Base-by-base conservation (phyloP, 148 eudicot species). In the Rheum nobile region DNA sequence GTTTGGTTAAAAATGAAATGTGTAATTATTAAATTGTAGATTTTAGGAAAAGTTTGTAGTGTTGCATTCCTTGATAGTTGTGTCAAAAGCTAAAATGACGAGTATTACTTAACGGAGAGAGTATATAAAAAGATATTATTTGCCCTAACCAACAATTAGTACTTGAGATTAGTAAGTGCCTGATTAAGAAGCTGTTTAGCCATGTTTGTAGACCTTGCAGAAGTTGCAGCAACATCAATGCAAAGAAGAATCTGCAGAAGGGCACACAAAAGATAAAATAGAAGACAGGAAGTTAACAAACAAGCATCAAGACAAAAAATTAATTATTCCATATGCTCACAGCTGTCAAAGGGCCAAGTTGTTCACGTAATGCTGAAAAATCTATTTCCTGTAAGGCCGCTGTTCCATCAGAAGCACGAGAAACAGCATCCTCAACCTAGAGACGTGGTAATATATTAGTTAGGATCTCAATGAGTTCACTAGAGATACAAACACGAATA, bases 381-480 rank as follows among this genome's bases (percentile, higher is more conserved):
- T 95, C 94, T 38, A 95, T 83, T 71, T 91, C 99, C 80, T 95
- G 96, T 77, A 82, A 81, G 55, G 89, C 75, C 37, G 81, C 63
- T 67, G 77, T 84, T 69, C 84, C 99, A 88, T 86, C 92, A 71
- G 91, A 88, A 79, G 99, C 96, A 79, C 93, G 92, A 42, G 90
- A 88, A 41, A 91, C 97, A 14, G 89, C 96, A 85, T 91, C 94
- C 79, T 90, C 91, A 82, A 88, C 93, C 99, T 95, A 70, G 71
- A 22, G 75, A 67, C 29, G 21, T 41, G 11, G 11, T 63, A 3
- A 52, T 9, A 21, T 52, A 52, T 52, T 21, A 54, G 29, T 63
- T 63, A 65, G 39, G 21, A 65, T 32, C 41, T 31, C 70, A 65
- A 50, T 10, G 38, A 63, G 32, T 34, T 34, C 37, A 34, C 39